Base-by-base conservation (phyloP, 2,329 filamentous ascomycete species). In the Dryadomyces quercivorus region DNA sequence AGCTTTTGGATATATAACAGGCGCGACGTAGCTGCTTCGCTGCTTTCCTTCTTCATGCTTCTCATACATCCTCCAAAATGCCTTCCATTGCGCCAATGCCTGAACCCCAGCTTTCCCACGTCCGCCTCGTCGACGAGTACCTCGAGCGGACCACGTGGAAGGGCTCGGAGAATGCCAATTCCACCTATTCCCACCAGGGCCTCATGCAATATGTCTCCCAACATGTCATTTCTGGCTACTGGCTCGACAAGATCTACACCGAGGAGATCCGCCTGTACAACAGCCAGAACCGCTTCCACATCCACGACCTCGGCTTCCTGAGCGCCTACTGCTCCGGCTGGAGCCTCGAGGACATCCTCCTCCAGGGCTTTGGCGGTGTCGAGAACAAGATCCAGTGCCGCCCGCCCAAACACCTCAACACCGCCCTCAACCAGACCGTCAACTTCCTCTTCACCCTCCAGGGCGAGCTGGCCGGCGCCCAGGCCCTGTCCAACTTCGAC, bases 271-370 rank as follows among this genome's bases (percentile, higher is more conserved):
- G 36, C 5, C 13, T 15, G 18, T 50, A 42, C 26, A 20, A 13
- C 7, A 12, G 36, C 18, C n/a, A 50, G 20, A 50, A 50, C 8
- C 49, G 49, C 36, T 50, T 50, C 36, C 49, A 50, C 20, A 42
- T 50, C 49, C 49, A 50, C 6, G 49, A 50, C 49, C 49, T 50
- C 20, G 49, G 49, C 49, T 50, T 50, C 36, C 20, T 50, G 34
- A 22, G n/a, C n/a, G 49, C 49, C 16, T 50, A 50, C 26, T 50
- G 49, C 20, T 50, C 49, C 5, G 49, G 49, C 1, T 50, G 49
- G 49, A 50, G 49, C 36, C 20, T 50, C 5, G 49, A 50, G 22
- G 49, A 50, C 49, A 42, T 50, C 12, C 16, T 50, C 12, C 49
- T 50, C 2, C 49, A 50, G 16, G 49, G 49, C 4, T 50, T 50